These are phyloP conservation scores for Phytophthora ohioensis DNA, from an alignment of 352 stramenopile genomes.

Conservation along the genomic window DNA sequence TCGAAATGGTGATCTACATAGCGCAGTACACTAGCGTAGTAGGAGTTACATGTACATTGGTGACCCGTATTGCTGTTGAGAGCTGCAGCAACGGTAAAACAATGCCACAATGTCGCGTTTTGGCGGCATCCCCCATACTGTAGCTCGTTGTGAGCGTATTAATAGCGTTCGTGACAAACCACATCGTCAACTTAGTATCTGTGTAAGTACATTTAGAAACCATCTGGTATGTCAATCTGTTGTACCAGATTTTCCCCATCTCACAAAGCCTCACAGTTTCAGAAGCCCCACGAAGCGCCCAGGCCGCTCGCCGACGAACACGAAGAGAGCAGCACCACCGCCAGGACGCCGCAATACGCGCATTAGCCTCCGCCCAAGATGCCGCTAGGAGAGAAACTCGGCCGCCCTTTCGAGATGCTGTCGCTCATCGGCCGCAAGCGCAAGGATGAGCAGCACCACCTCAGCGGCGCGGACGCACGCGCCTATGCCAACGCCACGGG, in stretches of 20 bases:
- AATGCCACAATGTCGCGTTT: background rate
- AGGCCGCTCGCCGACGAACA: constrained; percentile 1
- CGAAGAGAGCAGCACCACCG: background rate
- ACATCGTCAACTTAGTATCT: background rate
- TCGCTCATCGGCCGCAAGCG: constrained; percentile 72
- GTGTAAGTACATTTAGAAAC: background rate
- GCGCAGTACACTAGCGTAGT: too few relatives aligned
- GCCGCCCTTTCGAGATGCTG: constrained; percentile 69
- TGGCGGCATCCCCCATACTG: background rate
- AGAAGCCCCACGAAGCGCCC: background rate
- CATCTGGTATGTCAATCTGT: constrained; percentile 2
- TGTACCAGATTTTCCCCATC: constrained; percentile 1
- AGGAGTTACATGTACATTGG: too few relatives aligned
- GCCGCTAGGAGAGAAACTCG: constrained; percentile 64
- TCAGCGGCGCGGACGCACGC: constrained; percentile 28
- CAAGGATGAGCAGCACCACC: constrained; percentile 47
- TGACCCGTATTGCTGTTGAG: too few relatives aligned
- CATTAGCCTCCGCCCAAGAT: constrained; percentile 31
- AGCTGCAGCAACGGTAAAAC: too few relatives aligned
- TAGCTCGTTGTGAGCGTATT: too few relatives aligned
- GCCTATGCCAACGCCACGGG: constrained; percentile 42
- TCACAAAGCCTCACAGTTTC: background rate
- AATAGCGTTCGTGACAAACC: too few relatives aligned
- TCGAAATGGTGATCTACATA: too few relatives aligned
- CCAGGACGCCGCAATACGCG: background rate